Percentiles rank a stretch among this genome's conserved stretches.
phyloP scores from a whole-genome alignment of 2,329 filamentous ascomycete species.

The Ceratocystis destructans region DNA sequence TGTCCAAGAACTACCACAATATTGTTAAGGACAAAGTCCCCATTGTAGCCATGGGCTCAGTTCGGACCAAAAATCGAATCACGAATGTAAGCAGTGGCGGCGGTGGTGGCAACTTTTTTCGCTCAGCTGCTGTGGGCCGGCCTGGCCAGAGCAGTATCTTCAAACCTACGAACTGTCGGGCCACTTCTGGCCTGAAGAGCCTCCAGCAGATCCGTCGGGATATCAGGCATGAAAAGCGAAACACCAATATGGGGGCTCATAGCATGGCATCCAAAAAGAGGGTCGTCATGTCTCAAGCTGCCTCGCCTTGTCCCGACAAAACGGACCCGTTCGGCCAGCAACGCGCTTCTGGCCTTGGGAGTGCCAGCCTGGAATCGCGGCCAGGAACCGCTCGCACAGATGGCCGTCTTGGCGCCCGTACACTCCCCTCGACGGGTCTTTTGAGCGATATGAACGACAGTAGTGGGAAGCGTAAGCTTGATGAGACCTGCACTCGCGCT shows the following conservation, averaged over 20 bases:
- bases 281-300: not conserved
- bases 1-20: not conserved
- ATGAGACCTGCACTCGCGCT: not conserved
- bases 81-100: constrained; percentile 9
- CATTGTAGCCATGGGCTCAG: not conserved
- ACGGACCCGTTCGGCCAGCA: not conserved
- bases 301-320: not conserved
- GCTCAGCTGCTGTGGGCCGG: not conserved
- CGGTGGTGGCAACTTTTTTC: not conserved
- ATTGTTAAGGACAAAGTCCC: not conserved
- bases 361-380: not conserved
- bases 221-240: not conserved
- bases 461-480: not conserved
- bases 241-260: not conserved
- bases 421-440: not conserved
- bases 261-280: not conserved
- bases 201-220: constrained; percentile 1
- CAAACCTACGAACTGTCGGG: not conserved
- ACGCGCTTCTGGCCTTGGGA: not conserved
- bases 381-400: too few species aligned
- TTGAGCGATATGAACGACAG: not conserved
- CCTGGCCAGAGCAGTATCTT: not conserved
- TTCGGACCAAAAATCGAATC: constrained; percentile 11
- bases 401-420: not conserved
- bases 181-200: not conserved